Conservation (phyloP, 768 basidiomycete species). For the Russula compacta region DNA sequence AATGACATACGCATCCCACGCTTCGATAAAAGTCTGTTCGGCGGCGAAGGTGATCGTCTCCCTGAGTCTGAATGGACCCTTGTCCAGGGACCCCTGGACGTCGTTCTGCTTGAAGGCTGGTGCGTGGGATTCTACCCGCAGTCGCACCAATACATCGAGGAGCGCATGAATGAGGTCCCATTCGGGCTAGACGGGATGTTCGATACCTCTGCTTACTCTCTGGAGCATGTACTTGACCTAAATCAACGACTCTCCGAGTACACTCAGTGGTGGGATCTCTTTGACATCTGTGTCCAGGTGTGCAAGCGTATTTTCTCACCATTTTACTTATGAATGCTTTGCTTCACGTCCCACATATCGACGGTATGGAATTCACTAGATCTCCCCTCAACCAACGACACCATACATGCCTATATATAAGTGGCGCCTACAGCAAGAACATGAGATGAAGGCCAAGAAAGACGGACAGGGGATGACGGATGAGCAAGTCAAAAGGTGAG, state of each 20-base stretch:
- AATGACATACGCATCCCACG: conserved; percentile 49
- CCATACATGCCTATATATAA: conserved; percentile 57
- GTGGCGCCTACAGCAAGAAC: conserved; percentile 89
- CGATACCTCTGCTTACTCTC: conserved; percentile 32
- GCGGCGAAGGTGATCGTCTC: conserved; percentile 79
- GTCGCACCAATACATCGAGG: conserved; percentile 38
- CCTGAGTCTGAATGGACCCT: conserved; percentile 31
- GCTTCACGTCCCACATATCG: background rate
- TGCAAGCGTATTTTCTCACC: conserved; percentile 8
- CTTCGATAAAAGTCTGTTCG: conserved; percentile 80
- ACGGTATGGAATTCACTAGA: conserved; percentile 23
- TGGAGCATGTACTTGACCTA: conserved; percentile 49
- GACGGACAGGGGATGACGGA: conserved; percentile 89
- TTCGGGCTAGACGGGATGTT: conserved; percentile 27
- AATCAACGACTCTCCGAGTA: conserved; percentile 59
- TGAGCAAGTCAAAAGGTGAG: conserved; percentile 51
- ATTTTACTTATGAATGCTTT: background rate
- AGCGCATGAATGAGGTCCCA: conserved; percentile 39
- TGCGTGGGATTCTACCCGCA: conserved; percentile 81
- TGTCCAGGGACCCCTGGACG: conserved; percentile 50
- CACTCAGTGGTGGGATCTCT: conserved; percentile 53
- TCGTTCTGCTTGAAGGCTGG: conserved; percentile 96
- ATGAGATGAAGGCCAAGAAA: conserved; percentile 74
- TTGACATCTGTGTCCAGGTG: conserved; percentile 76
- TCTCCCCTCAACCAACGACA: conserved; percentile 29